phyloP scores from a whole-genome alignment of 768 basidiomycete species.

The Rhizopogon roseolus region DNA sequence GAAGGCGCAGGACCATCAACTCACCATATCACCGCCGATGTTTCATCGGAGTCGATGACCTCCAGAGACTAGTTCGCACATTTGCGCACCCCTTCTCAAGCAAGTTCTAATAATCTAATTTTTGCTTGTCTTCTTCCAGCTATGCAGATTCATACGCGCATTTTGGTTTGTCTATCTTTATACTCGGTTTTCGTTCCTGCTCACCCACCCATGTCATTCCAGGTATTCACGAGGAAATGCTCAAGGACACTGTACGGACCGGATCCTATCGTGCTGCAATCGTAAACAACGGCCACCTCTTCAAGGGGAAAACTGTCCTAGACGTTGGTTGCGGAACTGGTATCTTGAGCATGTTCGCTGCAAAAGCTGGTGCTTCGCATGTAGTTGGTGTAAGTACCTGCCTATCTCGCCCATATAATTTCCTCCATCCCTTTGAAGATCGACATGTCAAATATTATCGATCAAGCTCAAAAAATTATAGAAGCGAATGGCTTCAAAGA shows the following conservation, averaged over 20 bases:
- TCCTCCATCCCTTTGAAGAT: slow-evolving; percentile 49
- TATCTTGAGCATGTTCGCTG: slow-evolving; percentile 97
- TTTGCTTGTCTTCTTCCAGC: slow-evolving; percentile 43
- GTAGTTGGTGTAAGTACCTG: slow-evolving; percentile 76
- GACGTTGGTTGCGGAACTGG: slow-evolving; percentile 99
- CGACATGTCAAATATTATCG: slow-evolving; percentile 99
- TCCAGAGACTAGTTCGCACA: slow-evolving; percentile 82
- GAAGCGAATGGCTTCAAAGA: slow-evolving; percentile 95
- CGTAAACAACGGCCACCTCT: slow-evolving; percentile 89
- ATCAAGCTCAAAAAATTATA: slow-evolving; percentile 96
- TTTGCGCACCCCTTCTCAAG: slow-evolving; percentile 16
- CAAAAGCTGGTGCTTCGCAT: slow-evolving; percentile 89
- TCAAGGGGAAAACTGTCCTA: slow-evolving; percentile 94
- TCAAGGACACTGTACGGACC: slow-evolving; percentile 95
- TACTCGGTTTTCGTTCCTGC: not conserved
- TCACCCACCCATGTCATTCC: slow-evolving; percentile 6
- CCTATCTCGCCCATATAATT: slow-evolving; percentile 2
- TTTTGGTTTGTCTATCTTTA: slow-evolving; percentile 56
- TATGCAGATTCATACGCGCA: slow-evolving; percentile 97
- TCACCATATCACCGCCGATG: slow-evolving; percentile 5
- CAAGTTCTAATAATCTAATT: slow-evolving; percentile 30
- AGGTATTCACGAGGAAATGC: slow-evolving; percentile 99
- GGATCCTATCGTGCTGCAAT: slow-evolving; percentile 94
- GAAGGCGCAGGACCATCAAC: slow-evolving; percentile 26
- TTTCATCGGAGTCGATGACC: slow-evolving; percentile 54